Percentiles rank a stretch among this genome's conserved stretches.
Evolutionary conservation across 2,329 filamentous ascomycete genomes (phyloP).

Genomic region (Colletotrichum sp.): DNA sequence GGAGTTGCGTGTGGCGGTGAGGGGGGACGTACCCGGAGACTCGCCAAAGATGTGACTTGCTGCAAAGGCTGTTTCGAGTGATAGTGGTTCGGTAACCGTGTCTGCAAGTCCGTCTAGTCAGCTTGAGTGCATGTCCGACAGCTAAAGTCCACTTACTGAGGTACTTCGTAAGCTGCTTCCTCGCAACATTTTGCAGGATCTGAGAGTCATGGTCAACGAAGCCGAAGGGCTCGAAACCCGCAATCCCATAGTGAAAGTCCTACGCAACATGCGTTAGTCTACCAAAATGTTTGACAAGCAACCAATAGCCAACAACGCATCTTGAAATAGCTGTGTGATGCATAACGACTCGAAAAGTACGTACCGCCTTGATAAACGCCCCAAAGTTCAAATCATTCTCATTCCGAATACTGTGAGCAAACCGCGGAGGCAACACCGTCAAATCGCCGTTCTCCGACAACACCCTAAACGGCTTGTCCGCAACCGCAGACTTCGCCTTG

Average conservation of each 20-base stretch:
- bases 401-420: not conserved
- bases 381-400: not conserved
- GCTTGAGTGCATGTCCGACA: accelerated
- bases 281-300: not conserved
- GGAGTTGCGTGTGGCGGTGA: too few relatives aligned
- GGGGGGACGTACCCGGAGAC: not conserved
- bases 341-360: not conserved
- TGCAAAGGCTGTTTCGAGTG: not conserved
- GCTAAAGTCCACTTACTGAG: not conserved
- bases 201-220: not conserved
- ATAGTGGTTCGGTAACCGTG: not conserved
- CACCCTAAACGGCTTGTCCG: not conserved
- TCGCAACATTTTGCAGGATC: not conserved
- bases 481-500: not conserved
- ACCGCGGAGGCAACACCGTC: not conserved
- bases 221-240: not conserved
- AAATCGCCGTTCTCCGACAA: not conserved
- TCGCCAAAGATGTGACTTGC: not conserved
- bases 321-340: not conserved
- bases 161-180: not conserved
- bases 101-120: not conserved
- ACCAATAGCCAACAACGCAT: not conserved
- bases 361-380: not conserved
- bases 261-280: not conserved
- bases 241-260: not conserved